phyloP scores from a whole-genome alignment of 2,329 filamentous ascomycete genomes.

The Botrytis sinoallii region DNA sequence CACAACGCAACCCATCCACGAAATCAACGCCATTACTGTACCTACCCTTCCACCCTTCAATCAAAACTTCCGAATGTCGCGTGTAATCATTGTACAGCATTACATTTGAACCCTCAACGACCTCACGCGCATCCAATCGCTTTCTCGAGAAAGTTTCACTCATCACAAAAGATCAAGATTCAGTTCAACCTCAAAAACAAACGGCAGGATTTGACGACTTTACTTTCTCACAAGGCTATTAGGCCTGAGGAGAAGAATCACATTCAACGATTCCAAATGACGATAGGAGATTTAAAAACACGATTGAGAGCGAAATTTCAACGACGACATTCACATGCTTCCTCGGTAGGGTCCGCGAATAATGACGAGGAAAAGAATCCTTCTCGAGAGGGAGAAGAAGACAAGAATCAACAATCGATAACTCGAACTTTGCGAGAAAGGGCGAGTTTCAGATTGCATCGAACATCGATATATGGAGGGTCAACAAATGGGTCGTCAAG shows the following conservation, averaged over 20 bases:
- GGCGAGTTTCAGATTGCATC: constrained; percentile 10
- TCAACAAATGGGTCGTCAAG: constrained; percentile 12
- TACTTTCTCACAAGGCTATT: background rate
- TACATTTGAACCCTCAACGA: constrained; percentile 1
- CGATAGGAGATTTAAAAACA: constrained; percentile 19
- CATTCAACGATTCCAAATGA: background rate
- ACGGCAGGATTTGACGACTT: background rate
- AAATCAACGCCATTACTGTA: background rate
- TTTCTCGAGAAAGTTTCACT: background rate
- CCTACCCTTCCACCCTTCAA: background rate
- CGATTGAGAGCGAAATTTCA: constrained; percentile 20
- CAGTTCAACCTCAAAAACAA: background rate
- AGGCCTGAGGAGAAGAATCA: background rate
- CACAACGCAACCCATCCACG: background rate
- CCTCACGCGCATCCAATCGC: background rate
- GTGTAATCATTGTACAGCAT: constrained; percentile 9
- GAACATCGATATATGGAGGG: constrained; percentile 6
- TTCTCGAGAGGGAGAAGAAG: background rate
- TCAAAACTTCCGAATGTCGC: constrained; percentile 7
- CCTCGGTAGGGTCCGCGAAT: constrained; percentile 3
- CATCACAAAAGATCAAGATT: background rate
- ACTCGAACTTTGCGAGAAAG: constrained; percentile 7
- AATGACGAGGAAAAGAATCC: background rate
- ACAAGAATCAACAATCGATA: constrained; percentile 1
- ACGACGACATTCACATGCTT: constrained; percentile 15